Base-by-base conservation (phyloP, 2,329 filamentous ascomycete genomes). In the Aspergillus awamori region DNA sequence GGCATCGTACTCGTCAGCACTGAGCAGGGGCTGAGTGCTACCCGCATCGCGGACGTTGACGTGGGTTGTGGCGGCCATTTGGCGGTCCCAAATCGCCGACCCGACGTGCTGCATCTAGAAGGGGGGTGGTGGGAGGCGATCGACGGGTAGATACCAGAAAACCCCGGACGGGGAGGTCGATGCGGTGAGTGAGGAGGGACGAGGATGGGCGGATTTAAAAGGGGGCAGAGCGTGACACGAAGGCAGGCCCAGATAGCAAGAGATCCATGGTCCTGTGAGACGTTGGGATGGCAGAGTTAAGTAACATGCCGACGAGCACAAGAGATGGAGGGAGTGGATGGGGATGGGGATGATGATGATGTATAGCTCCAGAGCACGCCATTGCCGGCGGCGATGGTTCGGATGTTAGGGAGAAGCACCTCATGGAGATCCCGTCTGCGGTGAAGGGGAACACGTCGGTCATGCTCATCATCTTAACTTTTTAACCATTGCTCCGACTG, bases 381-480 rank as follows among this genome's bases (percentile, higher is more conserved):
- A 68, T 68, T 64, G 53, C 49, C 49, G 52, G 61, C 55, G 59
- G 51, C 5, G 52, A 68, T 68, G 66, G 63, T 63, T 66, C 64
- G 63, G 26, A 47, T 28, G 39, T 47, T 47, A 43, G 43, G 41
- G 53, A 41, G 33, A 17, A 33, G 30, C 53, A 30, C 39, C 53
- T 55, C 38, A 43, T 8, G 53, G 41, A 45, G 41, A 45, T 45
- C 41, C 41, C 41, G 41, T 45, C 41, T 45, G 41, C 41, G 41
- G 41, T 22, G 10, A 24, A 45, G 41, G 41, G 41, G 41, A 15
- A 45, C 17, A 11, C 5, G 8, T 45, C 10, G 17, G 5, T 22
- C 33, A 36, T 36, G 33, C 33, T 5, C 33, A 36, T 36, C 33
- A 13, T 15, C 11, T 36, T 36, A 10, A 36, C 11, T 36, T 13